phyloP scores from a whole-genome alignment of 129 eudicot genomes.

The Saussurea involucrata region DNA sequence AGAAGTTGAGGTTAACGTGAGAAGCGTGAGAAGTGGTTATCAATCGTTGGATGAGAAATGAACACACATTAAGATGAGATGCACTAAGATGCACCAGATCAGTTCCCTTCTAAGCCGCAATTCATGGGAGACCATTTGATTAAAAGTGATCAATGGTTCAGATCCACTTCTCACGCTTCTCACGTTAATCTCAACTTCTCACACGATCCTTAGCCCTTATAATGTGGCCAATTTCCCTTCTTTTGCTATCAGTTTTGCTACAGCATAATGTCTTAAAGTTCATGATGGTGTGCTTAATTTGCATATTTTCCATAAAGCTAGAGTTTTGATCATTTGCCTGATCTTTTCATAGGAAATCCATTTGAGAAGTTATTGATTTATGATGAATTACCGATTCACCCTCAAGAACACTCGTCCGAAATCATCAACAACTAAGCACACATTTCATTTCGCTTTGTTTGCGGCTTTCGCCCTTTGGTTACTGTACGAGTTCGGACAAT shows the following conservation, averaged over 20 bases:
- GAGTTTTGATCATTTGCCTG: not conserved
- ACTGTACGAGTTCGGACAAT: not conserved
- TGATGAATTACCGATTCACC: not conserved
- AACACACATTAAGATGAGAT: too few relatives aligned
- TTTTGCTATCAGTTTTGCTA: not conserved
- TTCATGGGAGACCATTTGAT: too few relatives aligned
- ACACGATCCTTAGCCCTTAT: too few relatives aligned
- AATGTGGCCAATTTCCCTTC: not conserved
- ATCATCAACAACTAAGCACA: not conserved
- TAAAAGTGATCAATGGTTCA: too few relatives aligned
- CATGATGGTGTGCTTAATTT: not conserved
- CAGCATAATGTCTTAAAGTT: not conserved
- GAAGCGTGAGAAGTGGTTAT: too few relatives aligned
- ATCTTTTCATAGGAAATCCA: not conserved
- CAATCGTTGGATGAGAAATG: too few relatives aligned
- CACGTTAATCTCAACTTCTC: too few relatives aligned
- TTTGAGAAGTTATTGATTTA: not conserved
- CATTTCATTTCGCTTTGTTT: not conserved
- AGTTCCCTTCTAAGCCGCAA: too few relatives aligned
- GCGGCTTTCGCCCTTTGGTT: not conserved
- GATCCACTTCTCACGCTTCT: too few relatives aligned
- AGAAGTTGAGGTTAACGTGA: too few relatives aligned
- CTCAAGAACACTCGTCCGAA: slow-evolving; percentile 7
- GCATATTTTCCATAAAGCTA: not conserved
- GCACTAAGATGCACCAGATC: too few relatives aligned